phyloP scores from a whole-genome alignment of 2,329 filamentous ascomycete species.

The Fusarium transvaalense region DNA sequence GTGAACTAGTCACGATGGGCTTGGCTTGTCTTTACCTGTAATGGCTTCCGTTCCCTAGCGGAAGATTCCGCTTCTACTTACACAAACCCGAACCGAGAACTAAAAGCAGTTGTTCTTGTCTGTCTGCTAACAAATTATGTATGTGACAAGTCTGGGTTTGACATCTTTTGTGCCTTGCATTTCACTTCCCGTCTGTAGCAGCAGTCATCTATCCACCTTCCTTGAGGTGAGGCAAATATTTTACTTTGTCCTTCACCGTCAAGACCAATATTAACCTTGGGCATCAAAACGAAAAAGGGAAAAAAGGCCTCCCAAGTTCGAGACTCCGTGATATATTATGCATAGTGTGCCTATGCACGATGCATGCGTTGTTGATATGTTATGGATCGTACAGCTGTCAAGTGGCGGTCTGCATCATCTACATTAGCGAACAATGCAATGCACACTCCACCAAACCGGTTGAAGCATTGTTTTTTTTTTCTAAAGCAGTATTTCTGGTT shows the following conservation, averaged over 20 bases:
- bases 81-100: neutral
- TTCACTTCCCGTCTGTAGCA: neutral
- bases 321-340: conserved; percentile 32
- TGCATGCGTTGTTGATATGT: conserved; percentile 41
- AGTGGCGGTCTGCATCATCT: conserved; percentile 48
- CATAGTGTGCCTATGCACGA: conserved; percentile 27
- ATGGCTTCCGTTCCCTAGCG: conserved; percentile 12
- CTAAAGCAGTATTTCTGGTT: conserved; percentile 16
- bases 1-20: conserved; percentile 6
- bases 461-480: neutral
- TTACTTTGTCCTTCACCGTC: neutral
- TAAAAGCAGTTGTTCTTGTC: no score
- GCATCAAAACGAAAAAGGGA: neutral
- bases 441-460: conserved; percentile 23
- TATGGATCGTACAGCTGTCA: conserved; percentile 43
- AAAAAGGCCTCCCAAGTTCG: conserved; percentile 34
- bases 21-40: neutral
- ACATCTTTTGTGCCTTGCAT: conserved; percentile 29
- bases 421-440: conserved; percentile 32
- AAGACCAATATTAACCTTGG: neutral
- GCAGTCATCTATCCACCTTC: neutral
- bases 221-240: neutral
- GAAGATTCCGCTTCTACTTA: conserved; percentile 6
- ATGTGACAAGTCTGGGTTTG: conserved; percentile 32
- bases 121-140: conserved; percentile 13